phyloP scores from a whole-genome alignment of 2,329 filamentous ascomycete genomes.

The Leptoxyphium fumago region DNA sequence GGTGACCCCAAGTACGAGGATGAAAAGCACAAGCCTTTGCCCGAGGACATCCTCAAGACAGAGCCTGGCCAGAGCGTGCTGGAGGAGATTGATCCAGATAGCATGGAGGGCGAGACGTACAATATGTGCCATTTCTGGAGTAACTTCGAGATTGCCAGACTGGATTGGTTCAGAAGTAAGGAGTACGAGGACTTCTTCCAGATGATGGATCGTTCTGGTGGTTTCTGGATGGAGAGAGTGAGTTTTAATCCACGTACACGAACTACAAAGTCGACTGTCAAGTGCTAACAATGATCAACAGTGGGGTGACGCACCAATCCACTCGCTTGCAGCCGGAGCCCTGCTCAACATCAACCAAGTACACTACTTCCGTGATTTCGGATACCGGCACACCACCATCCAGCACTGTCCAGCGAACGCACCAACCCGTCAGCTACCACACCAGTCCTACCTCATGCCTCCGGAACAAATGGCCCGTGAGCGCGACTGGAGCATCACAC shows the following conservation, averaged over 20 bases:
- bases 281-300: slow-evolving; percentile 24
- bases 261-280: slow-evolving; percentile 9
- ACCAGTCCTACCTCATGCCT: slow-evolving; percentile 53
- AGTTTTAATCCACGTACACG: slow-evolving; percentile 17
- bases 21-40: slow-evolving; percentile 52
- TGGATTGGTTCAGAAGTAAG: slow-evolving; percentile 94
- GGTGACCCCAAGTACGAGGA: slow-evolving; percentile 47
- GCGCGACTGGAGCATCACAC: slow-evolving; percentile 3
- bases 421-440: slow-evolving; percentile 68
- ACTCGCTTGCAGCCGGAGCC: slow-evolving; percentile 86
- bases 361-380: slow-evolving; percentile 98
- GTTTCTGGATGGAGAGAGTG: slow-evolving; percentile 98
- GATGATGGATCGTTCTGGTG: slow-evolving; percentile 96
- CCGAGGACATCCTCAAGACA: slow-evolving; percentile 66
- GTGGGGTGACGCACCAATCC: slow-evolving; percentile 98
- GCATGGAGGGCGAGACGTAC: slow-evolving; percentile 95
- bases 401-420: slow-evolving; percentile 97
- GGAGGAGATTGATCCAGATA: slow-evolving; percentile 75
- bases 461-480: slow-evolving; percentile 61
- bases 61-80: slow-evolving; percentile 56
- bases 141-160: slow-evolving; percentile 92
- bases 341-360: slow-evolving; percentile 71
- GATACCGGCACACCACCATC: slow-evolving; percentile 95
- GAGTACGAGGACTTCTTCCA: slow-evolving; percentile 96
- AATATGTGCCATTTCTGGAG: slow-evolving; percentile 99